Evolutionary conservation across 2,329 filamentous ascomycete species (phyloP).

Genomic region (Tolypocladium nubicola): DNA sequence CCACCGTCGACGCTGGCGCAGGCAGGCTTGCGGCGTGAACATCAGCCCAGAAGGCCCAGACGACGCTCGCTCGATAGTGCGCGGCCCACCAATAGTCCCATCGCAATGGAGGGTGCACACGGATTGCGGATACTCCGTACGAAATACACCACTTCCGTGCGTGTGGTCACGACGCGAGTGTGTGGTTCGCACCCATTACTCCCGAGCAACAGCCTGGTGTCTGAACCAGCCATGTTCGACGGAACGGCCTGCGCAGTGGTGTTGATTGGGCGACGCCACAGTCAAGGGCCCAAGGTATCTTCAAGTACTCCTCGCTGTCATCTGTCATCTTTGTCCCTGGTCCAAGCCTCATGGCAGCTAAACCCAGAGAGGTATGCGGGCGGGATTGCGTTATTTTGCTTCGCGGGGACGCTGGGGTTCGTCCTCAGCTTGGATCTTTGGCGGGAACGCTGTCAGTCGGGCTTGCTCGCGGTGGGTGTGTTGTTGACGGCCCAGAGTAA

Average conservation of each 20-base stretch:
- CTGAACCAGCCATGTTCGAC: too few species aligned
- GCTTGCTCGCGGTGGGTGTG: too few species aligned
- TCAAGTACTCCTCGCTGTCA: conserved; percentile 7
- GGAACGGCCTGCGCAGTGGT: not conserved
- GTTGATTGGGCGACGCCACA: not conserved
- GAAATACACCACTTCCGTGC: too few species aligned
- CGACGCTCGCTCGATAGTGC: not conserved
- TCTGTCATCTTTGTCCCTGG: conserved; percentile 11
- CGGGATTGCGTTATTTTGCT: conserved; percentile 9
- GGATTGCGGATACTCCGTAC: not conserved
- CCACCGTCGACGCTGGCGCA: not conserved
- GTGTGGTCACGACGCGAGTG: not conserved
- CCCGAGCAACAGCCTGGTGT: not conserved
- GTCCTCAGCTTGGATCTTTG: not conserved
- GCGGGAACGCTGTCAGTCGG: not conserved
- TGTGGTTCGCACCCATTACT: not conserved
- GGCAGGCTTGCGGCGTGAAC: not conserved
- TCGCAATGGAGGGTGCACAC: not conserved
- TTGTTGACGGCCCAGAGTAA: not conserved
- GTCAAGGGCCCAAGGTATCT: conserved; percentile 4
- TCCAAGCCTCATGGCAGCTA: conserved; percentile 8
- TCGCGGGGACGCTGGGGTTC: not conserved
- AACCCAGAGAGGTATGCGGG: conserved; percentile 11
- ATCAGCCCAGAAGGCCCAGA: not conserved
- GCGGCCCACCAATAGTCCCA: not conserved